These are phyloP conservation scores for Aspergillus flavus DNA, from an alignment of 2,329 filamentous ascomycete genomes.

Conservation along the genomic window DNA sequence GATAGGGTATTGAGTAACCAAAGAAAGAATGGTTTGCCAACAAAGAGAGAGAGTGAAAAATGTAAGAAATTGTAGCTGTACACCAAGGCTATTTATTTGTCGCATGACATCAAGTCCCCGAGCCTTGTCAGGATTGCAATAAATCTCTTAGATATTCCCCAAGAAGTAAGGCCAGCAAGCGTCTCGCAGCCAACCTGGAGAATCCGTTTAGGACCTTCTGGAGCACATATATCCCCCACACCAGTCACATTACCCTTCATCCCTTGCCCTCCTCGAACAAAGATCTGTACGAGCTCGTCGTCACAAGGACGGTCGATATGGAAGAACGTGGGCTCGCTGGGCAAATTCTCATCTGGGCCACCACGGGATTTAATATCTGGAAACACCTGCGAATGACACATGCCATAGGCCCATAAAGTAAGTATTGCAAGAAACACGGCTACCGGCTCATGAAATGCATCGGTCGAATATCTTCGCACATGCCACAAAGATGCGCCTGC, in stretches of 20 bases:
- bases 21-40: neutral
- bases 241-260: conserved; percentile 57
- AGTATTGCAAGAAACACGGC: conserved; percentile 51
- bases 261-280: conserved; percentile 52
- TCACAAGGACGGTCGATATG: conserved; percentile 59
- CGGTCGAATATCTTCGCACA: conserved; percentile 52
- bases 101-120: conserved; percentile 26
- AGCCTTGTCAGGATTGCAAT: conserved; percentile 36
- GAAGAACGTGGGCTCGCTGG: conserved; percentile 48
- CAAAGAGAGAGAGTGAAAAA: neutral
- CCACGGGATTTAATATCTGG: conserved; percentile 31
- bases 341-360: conserved; percentile 14
- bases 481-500: conserved; percentile 58
- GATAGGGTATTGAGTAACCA: neutral
- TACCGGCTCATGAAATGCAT: conserved; percentile 52
- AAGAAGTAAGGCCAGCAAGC: conserved; percentile 36
- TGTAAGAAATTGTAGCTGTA: neutral
- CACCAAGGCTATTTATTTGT: neutral
- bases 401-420: conserved; percentile 52
- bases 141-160: conserved; percentile 40
- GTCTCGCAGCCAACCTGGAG: conserved; percentile 44
- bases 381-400: conserved; percentile 30
- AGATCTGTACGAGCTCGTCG: conserved; percentile 61
- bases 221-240: conserved; percentile 54
- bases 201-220: conserved; percentile 41